Conservation (phyloP, 345 rosid species). For the Triadica sebifera region DNA sequence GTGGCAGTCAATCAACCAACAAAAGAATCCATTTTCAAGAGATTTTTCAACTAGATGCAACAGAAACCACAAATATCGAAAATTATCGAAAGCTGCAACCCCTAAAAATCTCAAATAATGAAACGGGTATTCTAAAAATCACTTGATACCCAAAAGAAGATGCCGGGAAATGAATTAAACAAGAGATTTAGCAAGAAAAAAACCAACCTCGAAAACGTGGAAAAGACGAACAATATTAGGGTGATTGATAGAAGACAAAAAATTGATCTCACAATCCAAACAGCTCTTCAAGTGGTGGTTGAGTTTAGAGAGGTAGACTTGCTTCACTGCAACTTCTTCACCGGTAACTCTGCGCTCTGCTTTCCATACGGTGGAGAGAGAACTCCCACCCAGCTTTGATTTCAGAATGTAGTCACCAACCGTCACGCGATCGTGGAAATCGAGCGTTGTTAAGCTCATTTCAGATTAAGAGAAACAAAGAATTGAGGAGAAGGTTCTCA, state of each 20-base stretch:
- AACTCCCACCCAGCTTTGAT: slow-evolving; percentile 54
- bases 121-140: slow-evolving; percentile 1
- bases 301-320: slow-evolving; percentile 50
- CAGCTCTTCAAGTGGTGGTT: slow-evolving; percentile 43
- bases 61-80: neutral
- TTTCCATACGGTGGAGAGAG: slow-evolving; percentile 48
- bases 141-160: neutral
- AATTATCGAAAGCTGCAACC: neutral
- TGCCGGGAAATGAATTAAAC: neutral
- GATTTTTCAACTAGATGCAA: neutral
- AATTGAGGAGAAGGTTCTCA: too few species aligned
- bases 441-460: slow-evolving; percentile 18
- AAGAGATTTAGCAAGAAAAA: neutral
- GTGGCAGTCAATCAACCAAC: neutral
- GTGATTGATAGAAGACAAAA: slow-evolving; percentile 57
- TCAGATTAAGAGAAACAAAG: neutral
- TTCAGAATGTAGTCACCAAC: slow-evolving; percentile 38
- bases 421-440: neutral
- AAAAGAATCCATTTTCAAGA: neutral
- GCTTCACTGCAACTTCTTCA: slow-evolving; percentile 57
- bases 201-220: slow-evolving; percentile 39
- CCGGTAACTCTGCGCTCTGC: slow-evolving; percentile 44
- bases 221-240: slow-evolving; percentile 63
- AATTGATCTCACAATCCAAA: slow-evolving; percentile 50
- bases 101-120: too few species aligned